Evolutionary conservation across 1,284 basidiomycete species (phyloP).

Genomic region (Cutaneotrichosporon sp.): DNA sequence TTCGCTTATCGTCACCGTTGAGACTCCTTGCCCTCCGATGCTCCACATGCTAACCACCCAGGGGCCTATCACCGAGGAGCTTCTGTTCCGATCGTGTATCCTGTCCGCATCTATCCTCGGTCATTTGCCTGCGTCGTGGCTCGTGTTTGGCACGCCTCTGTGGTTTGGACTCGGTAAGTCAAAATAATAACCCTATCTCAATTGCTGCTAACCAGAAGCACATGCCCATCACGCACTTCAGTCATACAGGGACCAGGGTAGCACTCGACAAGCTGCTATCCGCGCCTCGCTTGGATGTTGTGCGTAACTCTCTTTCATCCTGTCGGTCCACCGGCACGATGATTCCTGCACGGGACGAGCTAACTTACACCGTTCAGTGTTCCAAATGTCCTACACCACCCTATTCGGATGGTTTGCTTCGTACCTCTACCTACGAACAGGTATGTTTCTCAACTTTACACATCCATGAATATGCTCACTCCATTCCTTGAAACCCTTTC

Average conservation of each 20-base stretch:
- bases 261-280: conserved; percentile 59
- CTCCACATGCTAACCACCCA: conserved; percentile 43
- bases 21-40: too few species aligned
- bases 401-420: conserved; percentile 86
- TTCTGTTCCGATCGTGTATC: conserved; percentile 84
- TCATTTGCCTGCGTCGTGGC: conserved; percentile 55
- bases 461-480: background rate
- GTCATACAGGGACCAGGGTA: conserved; percentile 64
- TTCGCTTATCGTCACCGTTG: too few species aligned
- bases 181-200: too few species aligned
- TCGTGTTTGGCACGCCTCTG: conserved; percentile 76
- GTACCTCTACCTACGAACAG: conserved; percentile 77
- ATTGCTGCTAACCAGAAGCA: too few species aligned
- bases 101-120: conserved; percentile 67
- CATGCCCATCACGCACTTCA: conserved; percentile 91
- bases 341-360: background rate
- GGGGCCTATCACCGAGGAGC: conserved; percentile 88
- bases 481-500: too few species aligned
- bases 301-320: conserved; percentile 51
- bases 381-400: conserved; percentile 84
- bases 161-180: conserved; percentile 78
- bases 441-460: conserved; percentile 44
- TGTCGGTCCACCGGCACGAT: too few species aligned
- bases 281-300: conserved; percentile 59
- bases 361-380: conserved; percentile 53